Evolutionary conservation across 108 stramenopile species (phyloP), one percentile per base, ranked within the genome.

Genomic region (Seminavis robusta): DNA sequence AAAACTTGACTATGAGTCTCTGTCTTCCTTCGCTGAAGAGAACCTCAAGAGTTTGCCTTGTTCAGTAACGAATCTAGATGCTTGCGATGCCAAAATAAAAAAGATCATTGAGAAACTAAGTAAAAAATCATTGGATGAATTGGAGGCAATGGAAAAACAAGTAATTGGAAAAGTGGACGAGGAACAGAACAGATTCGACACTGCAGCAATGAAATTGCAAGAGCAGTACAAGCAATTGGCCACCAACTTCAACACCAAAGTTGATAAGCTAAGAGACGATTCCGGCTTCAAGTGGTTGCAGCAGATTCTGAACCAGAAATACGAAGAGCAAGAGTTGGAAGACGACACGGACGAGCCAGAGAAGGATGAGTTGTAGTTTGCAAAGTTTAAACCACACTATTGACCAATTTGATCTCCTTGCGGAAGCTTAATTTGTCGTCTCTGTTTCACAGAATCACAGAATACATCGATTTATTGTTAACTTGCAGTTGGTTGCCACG

Each of bases 1-100:
- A 3, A 75, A 57, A 34, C 73, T 94, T 1, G 68, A 67, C 40
- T 87, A 74, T 37, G 81, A 72, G 17, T 57, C 62, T 36, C 36
- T 98, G 43, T 58, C 67, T 52, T 51, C 52, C 9, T 98, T 86
- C 57, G 88, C 83, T 19, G 52, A 76, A 2, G 70, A 83, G 17
- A 70, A 80, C 38, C 58, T 98, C 31, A 49, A 69, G n/a, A n/a
- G n/a, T 51, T 55, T 84, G 72, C 63, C 70, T 51, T 74, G 73
- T 36, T 52, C 31, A 32, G 44, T 78, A 16, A 67, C 65, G 52
- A 65, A 80, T 33, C 48, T 90, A 15, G 84, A 83, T 45, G 47
- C 78, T 39, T 85, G 88, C 56, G 72, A 73, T 43, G 71, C 25
- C 10, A 72, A 70, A 7, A 76, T 81, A 54, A 73, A 86, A 59